These are phyloP conservation scores for Priceomyces haplophilus DNA, from an alignment of 805 yeast species.

Conservation along the genomic window DNA sequence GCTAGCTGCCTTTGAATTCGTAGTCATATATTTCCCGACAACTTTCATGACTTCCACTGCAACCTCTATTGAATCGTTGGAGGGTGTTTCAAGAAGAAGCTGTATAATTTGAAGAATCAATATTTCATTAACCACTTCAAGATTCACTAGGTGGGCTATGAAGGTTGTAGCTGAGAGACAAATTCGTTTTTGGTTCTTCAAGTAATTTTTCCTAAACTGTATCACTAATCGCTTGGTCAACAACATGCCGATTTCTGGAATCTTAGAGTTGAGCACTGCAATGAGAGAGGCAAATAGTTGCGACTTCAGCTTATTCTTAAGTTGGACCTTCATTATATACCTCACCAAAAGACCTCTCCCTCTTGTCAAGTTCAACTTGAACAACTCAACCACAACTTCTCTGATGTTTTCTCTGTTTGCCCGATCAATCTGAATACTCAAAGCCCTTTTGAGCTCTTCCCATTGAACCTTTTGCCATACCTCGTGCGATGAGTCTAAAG, in stretches of 20 bases:
- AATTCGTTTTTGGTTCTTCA: constrained; percentile 40
- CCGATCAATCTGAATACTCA: constrained; percentile 49
- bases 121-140: constrained; percentile 45
- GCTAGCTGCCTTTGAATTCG: constrained; percentile 42
- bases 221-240: constrained; percentile 51
- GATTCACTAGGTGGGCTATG: constrained; percentile 61
- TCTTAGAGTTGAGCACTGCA: constrained; percentile 58
- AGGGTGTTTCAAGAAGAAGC: constrained; percentile 37
- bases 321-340: constrained; percentile 53
- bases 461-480: constrained; percentile 51
- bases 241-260: constrained; percentile 67
- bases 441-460: constrained; percentile 47
- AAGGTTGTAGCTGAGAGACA: constrained; percentile 47
- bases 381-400: constrained; percentile 46
- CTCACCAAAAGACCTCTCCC: constrained; percentile 63
- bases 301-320: constrained; percentile 36
- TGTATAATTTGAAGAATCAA: constrained; percentile 34
- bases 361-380: constrained; percentile 55
- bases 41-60: constrained; percentile 48
- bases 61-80: constrained; percentile 56
- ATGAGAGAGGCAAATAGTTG: constrained; percentile 56
- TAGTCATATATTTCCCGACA: constrained; percentile 51
- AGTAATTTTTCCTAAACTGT: constrained; percentile 55
- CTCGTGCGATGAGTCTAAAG: constrained; percentile 5
- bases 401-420: constrained; percentile 47